Conservation (phyloP, 2,329 filamentous ascomycete species). For the Penicillium sp. region DNA sequence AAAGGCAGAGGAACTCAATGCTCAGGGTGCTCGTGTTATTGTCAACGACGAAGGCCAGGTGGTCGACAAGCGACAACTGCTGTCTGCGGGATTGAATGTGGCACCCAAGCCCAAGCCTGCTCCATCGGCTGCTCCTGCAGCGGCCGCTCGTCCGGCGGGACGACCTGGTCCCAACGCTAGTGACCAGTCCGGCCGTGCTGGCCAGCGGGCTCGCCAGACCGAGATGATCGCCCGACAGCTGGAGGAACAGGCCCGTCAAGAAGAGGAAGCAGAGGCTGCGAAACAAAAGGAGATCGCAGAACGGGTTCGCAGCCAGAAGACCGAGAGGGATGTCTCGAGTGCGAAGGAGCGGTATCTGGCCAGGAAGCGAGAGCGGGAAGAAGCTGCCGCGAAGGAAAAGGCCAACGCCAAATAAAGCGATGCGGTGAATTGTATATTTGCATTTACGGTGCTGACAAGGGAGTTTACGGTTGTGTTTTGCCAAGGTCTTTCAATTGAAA, state of each 20-base stretch:
- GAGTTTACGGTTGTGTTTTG: constrained; percentile 1
- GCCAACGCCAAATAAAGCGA: neutral
- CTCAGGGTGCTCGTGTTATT: constrained; percentile 49
- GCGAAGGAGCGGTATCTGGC: constrained; percentile 60
- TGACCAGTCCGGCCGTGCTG: constrained; percentile 38
- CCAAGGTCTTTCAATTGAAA: neutral
- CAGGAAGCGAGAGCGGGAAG: constrained; percentile 52
- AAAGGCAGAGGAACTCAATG: constrained; percentile 53
- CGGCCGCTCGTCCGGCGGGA: constrained; percentile 17
- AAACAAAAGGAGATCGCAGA: constrained; percentile 52
- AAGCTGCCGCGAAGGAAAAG: constrained; percentile 31
- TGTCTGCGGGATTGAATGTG: constrained; percentile 59
- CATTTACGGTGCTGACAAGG: neutral
- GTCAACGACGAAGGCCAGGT: constrained; percentile 63
- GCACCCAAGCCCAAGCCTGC: constrained; percentile 49
- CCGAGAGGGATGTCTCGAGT: constrained; percentile 53
- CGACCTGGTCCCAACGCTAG: constrained; percentile 24
- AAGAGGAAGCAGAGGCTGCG: constrained; percentile 55
- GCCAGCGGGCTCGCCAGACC: constrained; percentile 53
- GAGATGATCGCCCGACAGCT: constrained; percentile 59
- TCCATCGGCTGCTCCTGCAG: constrained; percentile 15
- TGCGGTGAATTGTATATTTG: neutral
- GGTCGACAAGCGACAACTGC: constrained; percentile 59
- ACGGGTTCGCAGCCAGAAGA: constrained; percentile 56
- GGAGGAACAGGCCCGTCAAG: constrained; percentile 52